A percentile compares a stretch with the other conserved stretches of the same genome.
Evolutionary conservation across 192 early-diverging fungal species (phyloP).

Genomic region (Coemansia sp.): DNA sequence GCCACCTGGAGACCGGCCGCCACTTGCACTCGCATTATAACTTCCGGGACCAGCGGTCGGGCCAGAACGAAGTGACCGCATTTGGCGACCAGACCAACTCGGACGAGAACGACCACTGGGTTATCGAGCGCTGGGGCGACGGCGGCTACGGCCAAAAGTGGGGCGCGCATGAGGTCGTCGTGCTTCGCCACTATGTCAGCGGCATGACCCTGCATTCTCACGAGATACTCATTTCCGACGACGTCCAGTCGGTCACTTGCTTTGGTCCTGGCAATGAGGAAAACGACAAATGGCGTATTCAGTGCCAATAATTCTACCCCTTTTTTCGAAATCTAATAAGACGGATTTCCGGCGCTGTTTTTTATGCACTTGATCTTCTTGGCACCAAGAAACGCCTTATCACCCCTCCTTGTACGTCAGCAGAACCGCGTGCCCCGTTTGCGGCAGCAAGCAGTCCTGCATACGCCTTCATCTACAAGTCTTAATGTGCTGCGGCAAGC

Average conservation of each 20-base stretch:
- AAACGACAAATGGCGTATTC: conserved; percentile 57
- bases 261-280: conserved; percentile 55
- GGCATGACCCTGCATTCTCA: conserved; percentile 55
- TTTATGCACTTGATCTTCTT: too few species aligned
- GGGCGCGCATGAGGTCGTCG: conserved; percentile 45
- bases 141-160: conserved; percentile 52
- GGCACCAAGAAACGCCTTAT: too few species aligned
- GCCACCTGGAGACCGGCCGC: conserved; percentile 52
- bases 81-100: conserved; percentile 50
- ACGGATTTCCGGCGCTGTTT: too few species aligned
- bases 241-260: conserved; percentile 57
- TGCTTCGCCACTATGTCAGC: conserved; percentile 56
- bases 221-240: conserved; percentile 40
- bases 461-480: too few species aligned
- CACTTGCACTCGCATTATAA: conserved; percentile 60
- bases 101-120: conserved; percentile 61
- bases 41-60: conserved; percentile 45
- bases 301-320: conserved; percentile 9
- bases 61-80: conserved; percentile 59
- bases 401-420: too few species aligned
- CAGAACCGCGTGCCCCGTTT: too few species aligned
- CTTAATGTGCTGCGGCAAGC: too few species aligned
- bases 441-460: too few species aligned
- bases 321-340: not conserved
- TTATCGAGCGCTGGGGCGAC: conserved; percentile 53